A percentile compares a stretch with the other conserved stretches of the same genome.
These are phyloP conservation scores for Vaccinium corymbosum DNA, from an alignment of 148 eudicot genomes.

Conservation along the genomic window DNA sequence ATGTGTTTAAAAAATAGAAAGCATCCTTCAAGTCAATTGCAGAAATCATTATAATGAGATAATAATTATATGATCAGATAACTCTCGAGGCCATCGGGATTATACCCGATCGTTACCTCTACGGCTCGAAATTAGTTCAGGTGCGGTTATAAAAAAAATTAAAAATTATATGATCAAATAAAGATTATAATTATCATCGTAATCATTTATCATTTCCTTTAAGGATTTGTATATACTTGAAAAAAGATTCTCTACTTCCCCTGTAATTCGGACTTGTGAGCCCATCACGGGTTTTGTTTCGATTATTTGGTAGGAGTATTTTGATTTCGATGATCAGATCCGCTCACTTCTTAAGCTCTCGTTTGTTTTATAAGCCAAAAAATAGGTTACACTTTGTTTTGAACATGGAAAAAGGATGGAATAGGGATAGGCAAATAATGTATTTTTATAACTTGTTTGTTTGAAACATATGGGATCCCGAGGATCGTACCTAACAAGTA, in stretches of 20 bases:
- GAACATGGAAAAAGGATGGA: background rate
- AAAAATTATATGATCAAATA: too few relatives aligned
- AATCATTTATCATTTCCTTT: background rate
- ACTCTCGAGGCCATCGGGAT: too few relatives aligned
- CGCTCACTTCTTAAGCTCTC: background rate
- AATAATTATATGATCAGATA: background rate
- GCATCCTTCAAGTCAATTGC: background rate
- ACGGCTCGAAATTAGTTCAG: too few relatives aligned
- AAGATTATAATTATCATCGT: background rate
- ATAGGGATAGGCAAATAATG: background rate
- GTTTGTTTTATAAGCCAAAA: background rate
- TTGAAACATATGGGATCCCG: background rate
- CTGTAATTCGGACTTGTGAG: background rate
- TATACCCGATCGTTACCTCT: too few relatives aligned
- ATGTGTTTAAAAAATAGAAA: background rate
- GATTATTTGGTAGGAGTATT: background rate
- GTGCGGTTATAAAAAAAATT: too few relatives aligned
- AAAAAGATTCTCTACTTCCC: background rate
- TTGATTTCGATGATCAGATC: too few relatives aligned
- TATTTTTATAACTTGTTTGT: background rate
- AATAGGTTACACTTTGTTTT: background rate
- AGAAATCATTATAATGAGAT: background rate
- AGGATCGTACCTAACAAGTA: background rate
- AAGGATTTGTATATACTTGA: background rate
- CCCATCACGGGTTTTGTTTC: background rate